Percentiles rank a stretch among this genome's conserved stretches.
Conservation (phyloP, 352 stramenopile genomes). For the Phytophthora idaei region DNA sequence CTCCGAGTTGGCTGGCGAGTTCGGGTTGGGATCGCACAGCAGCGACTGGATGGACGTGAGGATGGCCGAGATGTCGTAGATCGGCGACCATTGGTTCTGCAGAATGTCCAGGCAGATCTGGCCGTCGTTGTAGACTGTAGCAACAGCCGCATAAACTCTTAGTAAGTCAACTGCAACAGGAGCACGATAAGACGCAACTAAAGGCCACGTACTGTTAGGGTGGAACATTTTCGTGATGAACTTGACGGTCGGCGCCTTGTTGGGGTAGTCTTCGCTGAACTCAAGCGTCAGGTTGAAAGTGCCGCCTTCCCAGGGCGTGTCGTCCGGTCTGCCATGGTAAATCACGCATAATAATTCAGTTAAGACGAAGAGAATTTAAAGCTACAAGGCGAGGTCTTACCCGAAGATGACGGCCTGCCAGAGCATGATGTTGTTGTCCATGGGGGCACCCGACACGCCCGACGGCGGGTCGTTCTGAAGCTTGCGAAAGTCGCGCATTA, state of each 20-base stretch:
- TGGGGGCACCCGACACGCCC: slow-evolving; percentile 96
- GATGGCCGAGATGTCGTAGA: slow-evolving; percentile 99
- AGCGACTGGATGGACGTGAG: slow-evolving; percentile 99
- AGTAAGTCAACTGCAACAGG: slow-evolving; percentile 6
- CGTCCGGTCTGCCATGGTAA: slow-evolving; percentile 89
- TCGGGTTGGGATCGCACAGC: slow-evolving; percentile 99
- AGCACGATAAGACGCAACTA: neutral
- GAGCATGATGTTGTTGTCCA: slow-evolving; percentile 99
- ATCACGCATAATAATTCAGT: slow-evolving; percentile 18
- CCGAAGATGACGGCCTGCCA: slow-evolving; percentile 94
- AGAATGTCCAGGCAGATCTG: slow-evolving; percentile 99
- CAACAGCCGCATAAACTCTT: neutral
- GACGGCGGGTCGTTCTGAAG: slow-evolving; percentile 98
- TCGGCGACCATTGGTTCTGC: slow-evolving; percentile 99
- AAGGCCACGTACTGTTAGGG: slow-evolving; percentile 92
- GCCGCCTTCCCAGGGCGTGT: slow-evolving; percentile 98
- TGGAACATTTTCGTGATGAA: slow-evolving; percentile 99
- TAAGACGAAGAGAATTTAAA: slow-evolving; percentile 4
- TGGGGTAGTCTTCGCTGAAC: slow-evolving; percentile 99
- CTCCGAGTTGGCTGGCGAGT: slow-evolving; percentile 99
- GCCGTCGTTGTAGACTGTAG: slow-evolving; percentile 88
- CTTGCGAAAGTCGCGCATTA: slow-evolving; percentile 97
- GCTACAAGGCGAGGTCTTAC: slow-evolving; percentile 29
- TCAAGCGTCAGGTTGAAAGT: slow-evolving; percentile 99
- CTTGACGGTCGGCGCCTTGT: slow-evolving; percentile 97